Base-by-base conservation (phyloP, 192 early-diverging fungal species). In the Entomortierella chlamydospora region DNA sequence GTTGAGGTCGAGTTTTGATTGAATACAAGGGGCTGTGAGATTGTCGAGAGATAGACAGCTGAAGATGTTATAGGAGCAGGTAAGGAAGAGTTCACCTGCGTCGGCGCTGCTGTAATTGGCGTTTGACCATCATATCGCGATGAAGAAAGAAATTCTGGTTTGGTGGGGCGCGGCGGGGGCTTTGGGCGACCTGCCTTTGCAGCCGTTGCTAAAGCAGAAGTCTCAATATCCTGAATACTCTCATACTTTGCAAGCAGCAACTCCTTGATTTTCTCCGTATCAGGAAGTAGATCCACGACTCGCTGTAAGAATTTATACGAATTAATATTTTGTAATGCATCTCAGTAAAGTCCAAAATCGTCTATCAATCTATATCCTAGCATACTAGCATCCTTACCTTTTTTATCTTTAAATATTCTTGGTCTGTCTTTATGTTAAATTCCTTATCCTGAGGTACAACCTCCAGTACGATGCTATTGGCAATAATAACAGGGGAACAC, bases 401-500 rank as follows among this genome's bases (percentile, higher is more conserved):
- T 23, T 77, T 82, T 34, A 88, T 70, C 26, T 65, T 70, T 4
- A 83, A 30, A 52, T 87, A 90, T 28, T 72, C 73, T 11, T 76
- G 57, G 51, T 88, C 85, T 22, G 67, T 71, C 30, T 76, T 81
- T 11, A 83, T 65, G 3, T 69, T 60, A 64, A 81, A 88, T 11
- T 85, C 84, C 25, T 71, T 66, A 55, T 81, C 68, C 7, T 79
- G 71, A 18, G 64, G 68, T 18, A 92, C 60, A 23, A 86, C 72
- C 37, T 87, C 85, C 8, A 82, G 56, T 28, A 87, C 56, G 29
- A 89, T 88, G 29, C 87, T 90, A 39, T 41, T 0, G 41, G 17
- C 2, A 26, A 42, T 33, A 25, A 54, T 18, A 10, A 20, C 5
- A 5, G 45, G 31, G 26, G 45, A 28, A 23, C n/a, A 23, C 29